These are phyloP conservation scores for Syzygium aqueum DNA, from an alignment of 345 rosid species.

Conservation along the genomic window DNA sequence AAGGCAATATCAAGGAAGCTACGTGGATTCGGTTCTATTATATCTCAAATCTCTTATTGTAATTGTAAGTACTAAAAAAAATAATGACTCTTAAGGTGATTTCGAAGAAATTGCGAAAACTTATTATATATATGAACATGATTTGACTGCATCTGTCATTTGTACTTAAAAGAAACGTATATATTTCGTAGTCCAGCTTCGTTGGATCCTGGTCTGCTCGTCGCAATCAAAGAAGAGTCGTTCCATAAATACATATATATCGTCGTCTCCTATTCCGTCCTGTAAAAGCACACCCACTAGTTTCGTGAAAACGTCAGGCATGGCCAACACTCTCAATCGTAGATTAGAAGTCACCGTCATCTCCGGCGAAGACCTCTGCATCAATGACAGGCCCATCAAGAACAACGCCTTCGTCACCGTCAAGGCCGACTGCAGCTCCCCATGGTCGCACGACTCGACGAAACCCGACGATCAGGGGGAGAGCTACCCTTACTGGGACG, in stretches of 20 bases:
- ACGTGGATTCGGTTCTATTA: neutral
- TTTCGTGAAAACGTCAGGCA: neutral
- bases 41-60: neutral
- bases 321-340: conserved; percentile 1
- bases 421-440: neutral
- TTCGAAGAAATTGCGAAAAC: neutral
- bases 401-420: conserved; percentile 4
- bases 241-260: neutral
- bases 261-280: neutral
- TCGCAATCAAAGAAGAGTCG: neutral
- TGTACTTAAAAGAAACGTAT: neutral
- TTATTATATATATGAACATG: neutral
- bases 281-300: neutral
- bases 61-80: neutral
- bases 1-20: neutral
- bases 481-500: conserved; percentile 6
- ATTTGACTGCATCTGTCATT: neutral
- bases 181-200: neutral
- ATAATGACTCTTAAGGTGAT: neutral
- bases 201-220: neutral
- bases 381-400: neutral
- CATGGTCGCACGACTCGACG: neutral
- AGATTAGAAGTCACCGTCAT: conserved; percentile 21
- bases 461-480: neutral
- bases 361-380: conserved; percentile 8